Percentiles rank a stretch among this genome's conserved stretches.
Conservation (phyloP, 352 stramenopile species). For the Globisporangium parvum region DNA sequence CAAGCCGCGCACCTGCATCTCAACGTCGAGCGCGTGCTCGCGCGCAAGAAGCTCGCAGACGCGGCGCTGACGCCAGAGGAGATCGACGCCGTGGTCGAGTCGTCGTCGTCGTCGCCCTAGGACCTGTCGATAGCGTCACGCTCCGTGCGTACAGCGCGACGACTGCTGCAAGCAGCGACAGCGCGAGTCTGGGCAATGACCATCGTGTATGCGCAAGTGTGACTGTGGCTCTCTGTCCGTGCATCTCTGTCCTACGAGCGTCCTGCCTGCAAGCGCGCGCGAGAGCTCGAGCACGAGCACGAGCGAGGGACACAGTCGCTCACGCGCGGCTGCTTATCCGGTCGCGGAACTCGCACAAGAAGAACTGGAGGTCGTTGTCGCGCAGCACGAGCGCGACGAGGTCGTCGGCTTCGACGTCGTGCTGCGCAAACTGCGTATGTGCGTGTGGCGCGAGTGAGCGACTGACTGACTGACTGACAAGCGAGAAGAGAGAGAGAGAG, state of each 20-base stretch:
- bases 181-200: too few species aligned
- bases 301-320: not conserved
- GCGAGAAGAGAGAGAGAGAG: too few species aligned
- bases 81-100: slow-evolving; percentile 23
- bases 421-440: slow-evolving; percentile 19
- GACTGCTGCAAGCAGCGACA: too few species aligned
- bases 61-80: slow-evolving; percentile 33
- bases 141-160: not conserved
- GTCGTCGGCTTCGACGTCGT: slow-evolving; percentile 28
- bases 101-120: not conserved
- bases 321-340: slow-evolving; percentile 19
- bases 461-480: too few species aligned
- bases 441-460: too few species aligned
- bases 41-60: slow-evolving; percentile 46
- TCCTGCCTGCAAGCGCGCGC: too few species aligned
- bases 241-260: too few species aligned
- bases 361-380: slow-evolving; percentile 49
- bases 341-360: slow-evolving; percentile 57
- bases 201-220: too few species aligned
- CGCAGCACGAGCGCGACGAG: slow-evolving; percentile 48
- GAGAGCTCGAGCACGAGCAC: not conserved
- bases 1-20: slow-evolving; percentile 46
- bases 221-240: too few species aligned
- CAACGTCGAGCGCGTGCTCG: slow-evolving; percentile 41
- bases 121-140: not conserved